A percentile compares a stretch with the other conserved stretches of the same genome.
These are phyloP conservation scores for Ambrosia artemisiifolia DNA, from an alignment of 129 eudicot genomes.

Conservation along the genomic window DNA sequence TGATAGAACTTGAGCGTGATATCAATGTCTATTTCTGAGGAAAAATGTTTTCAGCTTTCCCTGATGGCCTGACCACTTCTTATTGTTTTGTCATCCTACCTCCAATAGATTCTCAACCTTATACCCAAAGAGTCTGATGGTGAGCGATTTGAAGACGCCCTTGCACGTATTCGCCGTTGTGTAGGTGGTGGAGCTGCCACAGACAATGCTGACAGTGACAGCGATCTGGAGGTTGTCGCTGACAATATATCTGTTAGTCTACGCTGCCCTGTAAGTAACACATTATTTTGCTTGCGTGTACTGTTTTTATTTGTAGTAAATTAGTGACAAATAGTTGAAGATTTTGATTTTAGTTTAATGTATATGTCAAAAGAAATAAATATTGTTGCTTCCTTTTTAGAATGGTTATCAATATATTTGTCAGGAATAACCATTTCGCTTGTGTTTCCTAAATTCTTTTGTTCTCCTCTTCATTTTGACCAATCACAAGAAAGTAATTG, in stretches of 20 bases:
- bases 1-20: not conserved
- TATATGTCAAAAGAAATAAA: not conserved
- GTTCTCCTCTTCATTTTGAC: not conserved
- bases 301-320: not conserved
- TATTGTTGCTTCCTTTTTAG: not conserved
- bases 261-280: constrained; percentile 87
- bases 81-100: constrained; percentile 7
- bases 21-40: not conserved
- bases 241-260: constrained; percentile 76
- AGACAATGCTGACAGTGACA: constrained; percentile 93
- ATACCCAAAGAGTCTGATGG: constrained; percentile 89
- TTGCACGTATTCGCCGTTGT: constrained; percentile 90
- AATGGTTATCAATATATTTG: not conserved
- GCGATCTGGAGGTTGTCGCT: constrained; percentile 91
- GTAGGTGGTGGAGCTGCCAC: constrained; percentile 85
- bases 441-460: not conserved
- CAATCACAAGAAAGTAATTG: not conserved
- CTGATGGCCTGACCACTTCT: not conserved
- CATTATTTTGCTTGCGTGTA: not conserved
- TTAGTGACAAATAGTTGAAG: not conserved
- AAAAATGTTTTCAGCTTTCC: not conserved
- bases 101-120: constrained; percentile 59
- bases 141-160: constrained; percentile 82
- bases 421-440: not conserved
- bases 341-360: constrained; percentile 1